These are phyloP conservation scores for Cicer arietinum DNA, from an alignment of 306 rosid genomes.

Conservation along the genomic window DNA sequence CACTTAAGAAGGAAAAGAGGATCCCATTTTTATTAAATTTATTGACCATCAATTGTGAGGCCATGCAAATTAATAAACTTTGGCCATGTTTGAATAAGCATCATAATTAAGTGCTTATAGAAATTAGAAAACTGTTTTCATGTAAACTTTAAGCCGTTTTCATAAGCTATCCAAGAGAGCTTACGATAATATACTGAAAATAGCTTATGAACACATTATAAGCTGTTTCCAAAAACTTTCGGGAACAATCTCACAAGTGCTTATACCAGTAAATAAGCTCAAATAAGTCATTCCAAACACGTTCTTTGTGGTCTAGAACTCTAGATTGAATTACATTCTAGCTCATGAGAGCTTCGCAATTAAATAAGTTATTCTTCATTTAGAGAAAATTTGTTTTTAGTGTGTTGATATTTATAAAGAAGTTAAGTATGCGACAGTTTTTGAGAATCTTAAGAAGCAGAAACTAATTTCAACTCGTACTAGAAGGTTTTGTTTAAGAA, in stretches of 20 bases:
- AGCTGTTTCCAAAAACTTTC: no score
- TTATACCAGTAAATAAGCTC: no score
- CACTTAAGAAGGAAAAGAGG: conserved; percentile 2
- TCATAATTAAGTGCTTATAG: no score
- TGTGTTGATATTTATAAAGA: neutral
- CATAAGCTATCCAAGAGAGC: no score
- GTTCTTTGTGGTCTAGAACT: neutral
- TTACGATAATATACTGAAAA: no score
- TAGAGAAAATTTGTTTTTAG: neutral
- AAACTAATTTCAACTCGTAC: neutral
- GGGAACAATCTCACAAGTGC: no score
- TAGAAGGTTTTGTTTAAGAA: neutral
- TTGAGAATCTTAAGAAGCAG: neutral
- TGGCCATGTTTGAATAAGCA: no score
- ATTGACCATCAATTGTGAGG: neutral
- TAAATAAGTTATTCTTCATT: neutral
- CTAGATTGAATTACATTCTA: neutral
- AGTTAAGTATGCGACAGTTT: neutral
- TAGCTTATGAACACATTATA: no score
- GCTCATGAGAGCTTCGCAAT: neutral
- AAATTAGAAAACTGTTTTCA: no score
- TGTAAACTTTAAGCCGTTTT: no score
- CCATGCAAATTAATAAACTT: neutral
- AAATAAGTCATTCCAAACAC: no score
- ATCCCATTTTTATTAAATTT: neutral